These are phyloP conservation scores for Penicillium freii DNA, from an alignment of 2,329 filamentous ascomycete species.

Conservation along the genomic window DNA sequence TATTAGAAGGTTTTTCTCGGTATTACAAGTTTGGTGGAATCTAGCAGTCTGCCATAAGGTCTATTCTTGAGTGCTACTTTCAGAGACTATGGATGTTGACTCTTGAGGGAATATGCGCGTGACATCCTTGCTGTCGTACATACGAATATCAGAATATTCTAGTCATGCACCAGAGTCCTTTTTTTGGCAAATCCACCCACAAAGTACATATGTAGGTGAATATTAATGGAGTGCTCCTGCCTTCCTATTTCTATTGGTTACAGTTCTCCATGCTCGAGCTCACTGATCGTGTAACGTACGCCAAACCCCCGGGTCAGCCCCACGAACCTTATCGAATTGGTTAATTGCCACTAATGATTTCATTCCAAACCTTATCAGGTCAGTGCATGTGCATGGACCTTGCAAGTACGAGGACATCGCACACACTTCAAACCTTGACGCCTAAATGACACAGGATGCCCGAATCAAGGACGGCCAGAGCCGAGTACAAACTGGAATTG, in stretches of 20 bases:
- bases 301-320: no score
- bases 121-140: neutral
- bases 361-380: neutral
- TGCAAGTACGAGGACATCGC: neutral
- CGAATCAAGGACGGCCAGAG: neutral
- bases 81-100: neutral
- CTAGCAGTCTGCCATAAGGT: no score
- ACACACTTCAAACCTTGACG: neutral
- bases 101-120: neutral
- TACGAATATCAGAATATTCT: neutral
- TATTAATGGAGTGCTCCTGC: no score
- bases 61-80: neutral
- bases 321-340: no score
- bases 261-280: no score
- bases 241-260: no score
- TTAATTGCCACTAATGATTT: neutral
- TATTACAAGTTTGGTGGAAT: neutral
- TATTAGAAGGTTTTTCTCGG: neutral
- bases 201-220: no score
- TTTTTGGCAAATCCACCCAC: no score
- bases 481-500: neutral
- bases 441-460: neutral
- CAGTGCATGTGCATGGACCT: neutral
- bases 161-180: neutral
- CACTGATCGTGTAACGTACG: no score